Percentiles rank a stretch among this genome's conserved stretches.
phyloP scores from a whole-genome alignment of 1,284 basidiomycete species.

The Coniophora puteana region DNA sequence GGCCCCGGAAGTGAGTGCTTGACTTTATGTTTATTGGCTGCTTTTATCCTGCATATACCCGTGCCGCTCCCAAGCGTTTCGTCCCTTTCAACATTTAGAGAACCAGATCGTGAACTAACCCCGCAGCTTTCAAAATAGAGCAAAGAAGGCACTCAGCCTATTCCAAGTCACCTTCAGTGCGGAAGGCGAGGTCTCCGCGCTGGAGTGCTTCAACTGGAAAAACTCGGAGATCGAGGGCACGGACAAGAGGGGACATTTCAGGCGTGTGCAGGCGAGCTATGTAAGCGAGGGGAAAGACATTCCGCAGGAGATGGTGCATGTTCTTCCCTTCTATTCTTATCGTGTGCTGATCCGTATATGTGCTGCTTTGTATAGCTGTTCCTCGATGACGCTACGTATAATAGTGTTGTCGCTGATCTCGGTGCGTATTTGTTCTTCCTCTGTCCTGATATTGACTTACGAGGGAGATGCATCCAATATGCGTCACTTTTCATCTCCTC shows the following conservation, averaged over 20 bases:
- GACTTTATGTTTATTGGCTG: constrained; percentile 13
- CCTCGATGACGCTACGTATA: constrained; percentile 80
- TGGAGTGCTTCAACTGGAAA: constrained; percentile 75
- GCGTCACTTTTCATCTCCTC: constrained; percentile 69
- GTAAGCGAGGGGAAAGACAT: constrained; percentile 75
- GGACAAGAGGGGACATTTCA: constrained; percentile 84
- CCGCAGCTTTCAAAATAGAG: constrained; percentile 45
- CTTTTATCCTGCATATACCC: background rate
- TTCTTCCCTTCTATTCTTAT: background rate
- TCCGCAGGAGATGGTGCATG: constrained; percentile 76
- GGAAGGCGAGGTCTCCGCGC: constrained; percentile 38
- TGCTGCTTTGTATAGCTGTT: constrained; percentile 67
- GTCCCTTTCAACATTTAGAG: too few relatives aligned
- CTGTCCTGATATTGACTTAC: constrained; percentile 3
- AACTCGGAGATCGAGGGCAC: constrained; percentile 85
- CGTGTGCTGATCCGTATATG: background rate
- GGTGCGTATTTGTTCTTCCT: constrained; percentile 15
- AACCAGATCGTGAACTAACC: background rate
- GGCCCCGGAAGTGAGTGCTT: constrained; percentile 69
- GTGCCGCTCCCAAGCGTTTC: constrained; percentile 2
- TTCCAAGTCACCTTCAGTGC: constrained; percentile 56
- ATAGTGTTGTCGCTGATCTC: constrained; percentile 65
- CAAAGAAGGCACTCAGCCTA: constrained; percentile 69
- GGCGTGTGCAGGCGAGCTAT: constrained; percentile 51
- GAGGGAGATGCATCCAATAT: constrained; percentile 29